These are phyloP conservation scores for Leishmania aethiopica DNA, from an alignment of 208 protist genomes.

Conservation along the genomic window DNA sequence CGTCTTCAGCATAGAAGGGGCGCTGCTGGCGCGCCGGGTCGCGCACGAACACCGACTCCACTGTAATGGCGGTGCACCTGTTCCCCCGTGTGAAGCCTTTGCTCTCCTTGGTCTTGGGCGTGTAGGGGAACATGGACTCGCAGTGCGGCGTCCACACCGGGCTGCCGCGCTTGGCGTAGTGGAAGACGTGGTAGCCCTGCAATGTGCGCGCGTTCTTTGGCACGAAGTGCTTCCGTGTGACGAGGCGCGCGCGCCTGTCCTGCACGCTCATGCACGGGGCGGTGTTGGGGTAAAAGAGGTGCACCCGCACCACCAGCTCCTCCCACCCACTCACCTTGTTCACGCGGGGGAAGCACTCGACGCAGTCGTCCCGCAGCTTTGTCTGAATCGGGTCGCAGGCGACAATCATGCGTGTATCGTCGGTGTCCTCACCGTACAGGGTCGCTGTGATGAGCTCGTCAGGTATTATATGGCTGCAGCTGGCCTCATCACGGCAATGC, in stretches of 20 bases:
- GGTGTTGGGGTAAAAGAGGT: constrained; percentile 23
- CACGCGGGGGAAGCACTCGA: constrained; percentile 22
- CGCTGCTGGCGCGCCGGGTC: constrained; percentile 7
- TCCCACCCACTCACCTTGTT: neutral
- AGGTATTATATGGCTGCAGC: constrained; percentile 7
- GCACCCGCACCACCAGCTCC: constrained; percentile 20
- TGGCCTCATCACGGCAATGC: constrained; percentile 7
- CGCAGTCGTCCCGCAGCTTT: constrained; percentile 23
- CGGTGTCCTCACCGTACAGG: neutral
- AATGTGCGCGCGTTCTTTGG: constrained; percentile 3
- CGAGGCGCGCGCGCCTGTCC: constrained; percentile 21
- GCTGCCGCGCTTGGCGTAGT: neutral
- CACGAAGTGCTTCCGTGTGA: constrained; percentile 22
- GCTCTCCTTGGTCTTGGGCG: neutral
- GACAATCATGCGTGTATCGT: constrained; percentile 15
- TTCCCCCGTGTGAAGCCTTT: constrained; percentile 2
- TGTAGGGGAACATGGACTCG: constrained; percentile 25
- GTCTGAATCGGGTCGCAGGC: constrained; percentile 23
- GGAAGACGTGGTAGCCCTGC: constrained; percentile 14
- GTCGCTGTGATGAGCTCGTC: neutral
- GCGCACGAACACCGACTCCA: constrained; percentile 28
- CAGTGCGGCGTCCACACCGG: neutral
- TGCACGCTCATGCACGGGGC: constrained; percentile 13
- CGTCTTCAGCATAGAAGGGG: constrained; percentile 24
- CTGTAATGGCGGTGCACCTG: constrained; percentile 19